phyloP scores from a whole-genome alignment of 208 protist species.

The Wallacemonas sp. region DNA sequence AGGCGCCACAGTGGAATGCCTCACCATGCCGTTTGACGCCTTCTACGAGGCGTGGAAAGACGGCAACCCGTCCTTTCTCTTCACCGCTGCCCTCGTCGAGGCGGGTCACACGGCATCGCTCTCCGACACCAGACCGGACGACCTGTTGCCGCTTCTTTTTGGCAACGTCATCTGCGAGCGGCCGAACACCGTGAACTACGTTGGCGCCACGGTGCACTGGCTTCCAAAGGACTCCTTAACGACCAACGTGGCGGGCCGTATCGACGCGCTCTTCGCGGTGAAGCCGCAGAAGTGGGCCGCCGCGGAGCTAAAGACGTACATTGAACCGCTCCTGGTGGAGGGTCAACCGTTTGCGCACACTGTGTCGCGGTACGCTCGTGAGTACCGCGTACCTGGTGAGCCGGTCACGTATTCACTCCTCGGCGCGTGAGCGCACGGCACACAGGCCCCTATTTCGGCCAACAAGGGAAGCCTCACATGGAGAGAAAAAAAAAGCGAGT shows the following conservation, averaged over 20 bases:
- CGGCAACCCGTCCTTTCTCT: conserved; percentile 37
- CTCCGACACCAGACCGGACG: not conserved
- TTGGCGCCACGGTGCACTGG: conserved; percentile 39
- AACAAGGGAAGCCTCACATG: too few species aligned
- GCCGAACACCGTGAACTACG: conserved; percentile 13
- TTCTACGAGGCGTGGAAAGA: conserved; percentile 40
- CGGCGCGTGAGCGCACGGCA: not conserved
- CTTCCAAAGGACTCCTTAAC: conserved; percentile 44
- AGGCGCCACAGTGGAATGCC: not conserved
- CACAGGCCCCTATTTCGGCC: too few species aligned
- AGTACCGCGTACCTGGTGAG: conserved; percentile 65
- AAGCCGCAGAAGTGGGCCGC: conserved; percentile 48
- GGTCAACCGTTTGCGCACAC: conserved; percentile 55
- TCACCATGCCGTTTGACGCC: conserved; percentile 34
- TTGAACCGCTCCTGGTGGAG: conserved; percentile 48
- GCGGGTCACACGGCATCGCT: conserved; percentile 7
- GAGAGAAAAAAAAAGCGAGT: too few species aligned
- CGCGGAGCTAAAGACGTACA: conserved; percentile 47
- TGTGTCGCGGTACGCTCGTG: conserved; percentile 54
- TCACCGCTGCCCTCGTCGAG: conserved; percentile 23
- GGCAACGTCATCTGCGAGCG: conserved; percentile 36
- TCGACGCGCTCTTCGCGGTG: conserved; percentile 59
- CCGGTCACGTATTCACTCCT: conserved; percentile 59
- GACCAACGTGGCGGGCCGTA: conserved; percentile 34
- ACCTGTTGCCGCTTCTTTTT: conserved; percentile 34